Base-by-base conservation (phyloP, 2,329 filamentous ascomycete species). In the Cladosporium oxysporum region DNA sequence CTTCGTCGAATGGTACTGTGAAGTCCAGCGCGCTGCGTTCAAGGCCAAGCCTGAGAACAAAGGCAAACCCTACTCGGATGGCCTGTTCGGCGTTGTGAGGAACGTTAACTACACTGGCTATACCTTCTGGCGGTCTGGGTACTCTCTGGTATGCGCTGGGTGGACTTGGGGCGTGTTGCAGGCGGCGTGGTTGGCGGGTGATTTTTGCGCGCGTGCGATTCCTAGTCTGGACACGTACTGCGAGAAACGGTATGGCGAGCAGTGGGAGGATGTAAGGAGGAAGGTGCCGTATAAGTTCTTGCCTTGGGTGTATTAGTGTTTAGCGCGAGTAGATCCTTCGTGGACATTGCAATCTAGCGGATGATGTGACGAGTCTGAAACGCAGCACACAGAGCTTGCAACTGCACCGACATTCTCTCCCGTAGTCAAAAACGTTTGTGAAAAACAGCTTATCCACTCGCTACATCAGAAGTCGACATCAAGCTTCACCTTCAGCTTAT, bases 401-500 rank as follows among this genome's bases (percentile, higher is more conserved):
- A 21, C 8, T 12, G 21, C 41, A 47, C 41, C 12, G n/a, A 21
- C n/a, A 21, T 11, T n/a, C 7, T 47, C 41, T 21, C 3, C 12
- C 41, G 12, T 7, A 2, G n/a, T 47, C 41, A 47, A 3, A 11
- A 8, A 21, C 23, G 23, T 47, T 21, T 21, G 8, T 47, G 2
- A 12, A 21, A 47, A 8, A 47, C 18, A 47, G 3, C 41, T 21
- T 21, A 21, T 21, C 16, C 1, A 28, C 49, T 29, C 1, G 7
- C 50, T 33, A 55, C 29, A 23, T 55, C 29, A 59, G 6, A 65
- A 60, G 29, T 62, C 63, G 28, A 69, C 60, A 52, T 66, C 59
- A 61, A 71, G 47, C 37, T 67, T 69, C 23, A 73, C 68, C 64
- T 78, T 80, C 52, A 80, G 66, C 67, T 72, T 68, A 66, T 78